phyloP scores from a whole-genome alignment of 176 grass and related monocot genomes.

The Oryza australiensis region DNA sequence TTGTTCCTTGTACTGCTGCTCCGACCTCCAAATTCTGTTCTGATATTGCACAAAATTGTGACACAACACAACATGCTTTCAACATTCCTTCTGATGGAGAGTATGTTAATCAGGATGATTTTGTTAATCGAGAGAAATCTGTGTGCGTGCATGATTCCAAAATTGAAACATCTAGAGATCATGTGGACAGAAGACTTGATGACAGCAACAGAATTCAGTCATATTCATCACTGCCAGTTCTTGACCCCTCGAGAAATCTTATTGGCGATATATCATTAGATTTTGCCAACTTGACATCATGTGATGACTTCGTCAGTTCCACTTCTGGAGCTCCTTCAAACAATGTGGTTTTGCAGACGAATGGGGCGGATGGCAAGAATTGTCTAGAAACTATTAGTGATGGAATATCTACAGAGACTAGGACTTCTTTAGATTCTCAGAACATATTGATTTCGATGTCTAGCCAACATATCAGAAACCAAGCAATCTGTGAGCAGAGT shows the following conservation, averaged over 20 bases:
- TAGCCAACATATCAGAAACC: constrained; percentile 75
- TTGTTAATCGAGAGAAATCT: constrained; percentile 16
- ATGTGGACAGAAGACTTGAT: constrained; percentile 9
- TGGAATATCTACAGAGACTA: constrained; percentile 32
- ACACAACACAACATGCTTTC: constrained; percentile 23
- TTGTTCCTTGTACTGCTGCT: constrained; percentile 6
- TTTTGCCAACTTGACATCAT: constrained; percentile 40
- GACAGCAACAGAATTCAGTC: neutral
- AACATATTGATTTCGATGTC: constrained; percentile 78
- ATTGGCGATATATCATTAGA: constrained; percentile 4
- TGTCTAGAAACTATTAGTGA: constrained; percentile 23
- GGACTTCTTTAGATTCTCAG: constrained; percentile 51
- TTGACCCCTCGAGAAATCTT: constrained; percentile 13
- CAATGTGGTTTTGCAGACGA: constrained; percentile 15
- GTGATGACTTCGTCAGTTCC: constrained; percentile 27
- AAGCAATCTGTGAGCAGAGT: constrained; percentile 70
- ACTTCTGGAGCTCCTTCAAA: constrained; percentile 1
- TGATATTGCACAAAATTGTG: constrained; percentile 39
- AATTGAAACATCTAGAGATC: constrained; percentile 21
- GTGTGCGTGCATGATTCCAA: constrained; percentile 16
- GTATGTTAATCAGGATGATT: constrained; percentile 40
- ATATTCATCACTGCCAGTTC: constrained; percentile 24
- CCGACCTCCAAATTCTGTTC: constrained; percentile 21
- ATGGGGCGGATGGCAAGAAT: constrained; percentile 3
- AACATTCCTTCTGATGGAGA: constrained; percentile 37